Evolutionary conservation across 352 stramenopile genomes (phyloP), one percentile per base, ranked within the genome.

Genomic region (Salisapilia sapeloensis): DNA sequence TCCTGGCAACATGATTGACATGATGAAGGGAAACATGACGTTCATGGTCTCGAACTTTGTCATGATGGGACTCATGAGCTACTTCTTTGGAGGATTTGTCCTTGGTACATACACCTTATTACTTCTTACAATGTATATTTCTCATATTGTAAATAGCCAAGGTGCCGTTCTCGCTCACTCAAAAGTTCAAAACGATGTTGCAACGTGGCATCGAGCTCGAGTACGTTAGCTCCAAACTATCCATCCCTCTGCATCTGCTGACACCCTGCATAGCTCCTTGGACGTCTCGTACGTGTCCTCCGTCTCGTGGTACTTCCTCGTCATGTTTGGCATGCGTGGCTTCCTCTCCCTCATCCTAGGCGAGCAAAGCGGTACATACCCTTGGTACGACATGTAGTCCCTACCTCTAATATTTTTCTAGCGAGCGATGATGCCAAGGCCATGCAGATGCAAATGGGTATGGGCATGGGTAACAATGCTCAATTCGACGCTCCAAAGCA

Each of bases 21-120:
- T 94, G 69, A 96, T 98, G 85, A 98, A 98, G 64, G 91, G 92
- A 41, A 96, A 98, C 53, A 97, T 98, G 80, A 94, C 85, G 10
- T 97, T 97, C 42, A 97, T 98, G 85, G 80, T 97, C 13, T 96
- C 96, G 48, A 98, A 98, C 60, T 97, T 98, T 61, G 89, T 97
- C 48, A 98, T 99, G 93, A 98, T 98, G 92, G 89, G 93, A 18
- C 91, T 96, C 38, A 97, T 98, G 57, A 93, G 79, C 50, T 96
- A 97, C 60, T 99, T 99, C 52, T 98, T 99, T 44, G 71, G 72
- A 37, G 95, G 95, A 33, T 99, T 98, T 43, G 92, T 99, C 45
- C 60, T 98, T 9, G 70, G 74, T 90, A 38, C 38, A 56, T 2
- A 24, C 18, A 5, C 2, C 15, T 15, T 33, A 35, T 50, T 6